Evolutionary conservation across 768 basidiomycete species (phyloP), one percentile per base, ranked within the genome.

Genomic region (Podaxis carcinomalis): DNA sequence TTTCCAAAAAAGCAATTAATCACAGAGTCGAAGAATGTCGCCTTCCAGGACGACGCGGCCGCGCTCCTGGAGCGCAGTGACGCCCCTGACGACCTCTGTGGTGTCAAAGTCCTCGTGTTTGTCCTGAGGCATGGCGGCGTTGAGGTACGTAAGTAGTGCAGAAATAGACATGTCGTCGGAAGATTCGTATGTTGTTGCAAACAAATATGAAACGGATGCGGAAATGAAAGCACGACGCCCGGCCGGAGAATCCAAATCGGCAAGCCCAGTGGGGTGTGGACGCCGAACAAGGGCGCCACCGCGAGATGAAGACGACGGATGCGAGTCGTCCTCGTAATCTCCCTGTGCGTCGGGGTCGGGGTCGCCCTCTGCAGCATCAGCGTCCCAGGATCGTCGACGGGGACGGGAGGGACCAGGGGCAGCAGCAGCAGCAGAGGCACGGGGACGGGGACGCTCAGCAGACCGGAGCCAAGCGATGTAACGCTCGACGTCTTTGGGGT

Each of bases 21-120:
- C 44, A 36, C 47, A 50, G 7, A 57, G 21, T 5, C 49, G 46
- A 50, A 80, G 50, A 53, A 76, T 67, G 66, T 86, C 85, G 4
- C 84, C 85, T 67, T 84, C 81, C 50, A 84, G 77, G 27, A 77
- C 65, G 6, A 85, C 72, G 40, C 77, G 71, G 0, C 83, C 82
- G 60, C 74, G 74, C 28, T 82, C 83, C 40, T 79, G 75, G 52
- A 85, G 65, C 11, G 69, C 65, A 1, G 75, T 80, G 13, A 80
- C 80, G 3, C 78, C 78, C 51, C 77, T 77, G 5, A 79, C 80
- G 16, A 92, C 88, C 73, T 92, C 90, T 1, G 79, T 78, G 11
- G 88, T 89, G 70, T 92, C 89, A 63, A 89, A 92, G 64, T 92
- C 89, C 74, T 91, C 89, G 68, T 90, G 84, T 72, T 91, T 91